Conservation (phyloP, 192 early-diverging fungal species). For the Chytriomyces sp. region DNA sequence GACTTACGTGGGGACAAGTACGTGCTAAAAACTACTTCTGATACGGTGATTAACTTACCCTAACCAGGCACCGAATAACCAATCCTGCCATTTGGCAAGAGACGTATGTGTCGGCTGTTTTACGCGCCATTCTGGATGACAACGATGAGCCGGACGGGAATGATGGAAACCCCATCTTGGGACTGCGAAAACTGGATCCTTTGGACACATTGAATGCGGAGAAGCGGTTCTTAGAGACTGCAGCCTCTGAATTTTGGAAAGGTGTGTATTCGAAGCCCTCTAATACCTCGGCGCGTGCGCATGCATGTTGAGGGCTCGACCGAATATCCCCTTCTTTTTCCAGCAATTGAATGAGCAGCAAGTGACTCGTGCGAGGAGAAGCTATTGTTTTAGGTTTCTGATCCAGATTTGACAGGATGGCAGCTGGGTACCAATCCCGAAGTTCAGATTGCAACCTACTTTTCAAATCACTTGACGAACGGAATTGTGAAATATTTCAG, state of each 20-base stretch:
- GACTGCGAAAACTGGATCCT: conserved; percentile 88
- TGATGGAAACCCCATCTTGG: conserved; percentile 80
- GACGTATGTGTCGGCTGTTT: conserved; percentile 81
- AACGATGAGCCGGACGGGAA: conserved; percentile 74
- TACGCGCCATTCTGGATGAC: conserved; percentile 89
- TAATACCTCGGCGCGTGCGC: too few species aligned
- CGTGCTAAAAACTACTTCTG: not conserved
- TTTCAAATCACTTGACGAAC: conserved; percentile 86
- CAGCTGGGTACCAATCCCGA: conserved; percentile 90
- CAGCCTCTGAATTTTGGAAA: conserved; percentile 79
- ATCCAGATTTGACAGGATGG: conserved; percentile 61
- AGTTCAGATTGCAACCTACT: conserved; percentile 90
- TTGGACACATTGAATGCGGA: conserved; percentile 77
- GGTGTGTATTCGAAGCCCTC: conserved; percentile 43
- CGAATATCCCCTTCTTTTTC: too few species aligned
- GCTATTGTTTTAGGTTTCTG: not conserved
- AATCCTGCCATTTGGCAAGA: conserved; percentile 86
- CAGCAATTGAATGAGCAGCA: too few species aligned
- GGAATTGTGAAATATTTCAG: conserved; percentile 90
- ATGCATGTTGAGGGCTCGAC: too few species aligned
- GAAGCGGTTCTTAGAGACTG: conserved; percentile 80
- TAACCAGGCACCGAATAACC: conserved; percentile 49
- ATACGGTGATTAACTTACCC: not conserved
- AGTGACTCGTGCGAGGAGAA: too few species aligned
- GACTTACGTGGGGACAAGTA: conserved; percentile 88